These are phyloP conservation scores for Tolypocladium ovalisporum DNA, from an alignment of 2,329 filamentous ascomycete species.

Conservation along the genomic window DNA sequence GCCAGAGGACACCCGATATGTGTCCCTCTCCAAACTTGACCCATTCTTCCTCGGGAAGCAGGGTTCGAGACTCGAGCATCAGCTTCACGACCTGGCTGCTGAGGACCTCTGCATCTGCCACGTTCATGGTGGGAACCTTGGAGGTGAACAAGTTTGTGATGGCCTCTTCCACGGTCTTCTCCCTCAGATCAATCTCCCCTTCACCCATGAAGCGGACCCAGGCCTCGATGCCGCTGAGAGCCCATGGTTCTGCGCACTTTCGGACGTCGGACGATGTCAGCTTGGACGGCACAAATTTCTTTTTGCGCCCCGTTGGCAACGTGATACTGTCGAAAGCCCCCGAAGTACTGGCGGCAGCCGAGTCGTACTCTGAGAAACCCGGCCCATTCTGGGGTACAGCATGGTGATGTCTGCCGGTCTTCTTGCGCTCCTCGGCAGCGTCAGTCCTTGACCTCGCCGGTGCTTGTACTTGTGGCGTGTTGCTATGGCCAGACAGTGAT, in stretches of 20 bases:
- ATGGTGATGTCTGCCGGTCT: conserved; percentile 40
- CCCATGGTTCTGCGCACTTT: conserved; percentile 84
- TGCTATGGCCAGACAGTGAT: conserved; percentile 73
- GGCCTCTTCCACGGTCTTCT: conserved; percentile 76
- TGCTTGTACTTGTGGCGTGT: conserved; percentile 64
- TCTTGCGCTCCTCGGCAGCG: conserved; percentile 60
- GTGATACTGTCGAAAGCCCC: conserved; percentile 70
- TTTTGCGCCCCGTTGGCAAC: conserved; percentile 66
- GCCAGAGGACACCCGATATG: conserved; percentile 85
- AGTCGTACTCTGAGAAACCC: conserved; percentile 46
- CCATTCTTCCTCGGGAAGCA: conserved; percentile 93
- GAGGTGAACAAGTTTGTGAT: conserved; percentile 81
- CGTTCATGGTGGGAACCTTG: conserved; percentile 97
- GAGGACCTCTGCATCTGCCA: conserved; percentile 85
- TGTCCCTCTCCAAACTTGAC: conserved; percentile 76
- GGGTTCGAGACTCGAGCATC: conserved; percentile 68
- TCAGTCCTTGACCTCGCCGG: conserved; percentile 93
- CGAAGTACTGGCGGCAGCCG: conserved; percentile 40
- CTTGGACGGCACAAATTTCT: conserved; percentile 78
- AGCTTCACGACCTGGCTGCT: conserved; percentile 65
- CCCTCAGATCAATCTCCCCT: conserved; percentile 78
- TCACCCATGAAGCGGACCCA: conserved; percentile 89
- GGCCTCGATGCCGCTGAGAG: conserved; percentile 70
- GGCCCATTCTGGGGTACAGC: conserved; percentile 38
- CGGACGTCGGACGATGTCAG: conserved; percentile 71